Evolutionary conservation across 73 alveolate species (phyloP), one percentile per base, ranked within the genome.

Genomic region (Paramecium caudatum): DNA sequence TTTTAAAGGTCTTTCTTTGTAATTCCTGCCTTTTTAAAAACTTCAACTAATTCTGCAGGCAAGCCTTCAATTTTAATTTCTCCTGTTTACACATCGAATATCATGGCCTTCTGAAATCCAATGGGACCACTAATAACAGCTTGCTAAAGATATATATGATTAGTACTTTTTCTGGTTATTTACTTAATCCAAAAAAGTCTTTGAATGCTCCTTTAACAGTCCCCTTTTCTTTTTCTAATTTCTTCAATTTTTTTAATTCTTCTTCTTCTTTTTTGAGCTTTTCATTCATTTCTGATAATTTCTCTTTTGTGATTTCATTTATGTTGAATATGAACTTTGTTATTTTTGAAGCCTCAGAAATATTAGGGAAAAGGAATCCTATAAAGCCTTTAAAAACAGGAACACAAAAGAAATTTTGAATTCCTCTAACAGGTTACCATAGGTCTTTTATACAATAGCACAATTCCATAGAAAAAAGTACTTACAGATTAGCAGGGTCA

Each of bases 1-100:
- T 74, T 68, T 45, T 74, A 19, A 6, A 74, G 68, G 43, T 74
- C 88, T n/a, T 74, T 74, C 43, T 74, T 74, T 3, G 88, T 74
- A 21, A 74, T 74, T 39, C 88, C 88, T 39, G 88, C 88, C 8
- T 74, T 41, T 15, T 34, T 34, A 37, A 74, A 74, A 13, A 74
- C 88, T 13, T 74, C 68, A 15, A 74, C 19, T 16, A 74, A 15
- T 10, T 13, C 88, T 16, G 88, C 69, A 13, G 88, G 88, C 5
- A 74, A 45, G 16, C 43, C 43, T 3, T 37, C 88, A 5, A 74
- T 23, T 19, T 74, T 41, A 3, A 74, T 74, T 74, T 74, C 88
- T 19, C 88, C 88, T 34, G 88, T 74, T 39, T 74, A 63, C 37
- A 68, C 36, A 68, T 68, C 19, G 70, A 48, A 48, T 5, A 16